Evolutionary conservation across 441 rosid species (phyloP).

Genomic region (Pelargonium myrrhifolium): DNA sequence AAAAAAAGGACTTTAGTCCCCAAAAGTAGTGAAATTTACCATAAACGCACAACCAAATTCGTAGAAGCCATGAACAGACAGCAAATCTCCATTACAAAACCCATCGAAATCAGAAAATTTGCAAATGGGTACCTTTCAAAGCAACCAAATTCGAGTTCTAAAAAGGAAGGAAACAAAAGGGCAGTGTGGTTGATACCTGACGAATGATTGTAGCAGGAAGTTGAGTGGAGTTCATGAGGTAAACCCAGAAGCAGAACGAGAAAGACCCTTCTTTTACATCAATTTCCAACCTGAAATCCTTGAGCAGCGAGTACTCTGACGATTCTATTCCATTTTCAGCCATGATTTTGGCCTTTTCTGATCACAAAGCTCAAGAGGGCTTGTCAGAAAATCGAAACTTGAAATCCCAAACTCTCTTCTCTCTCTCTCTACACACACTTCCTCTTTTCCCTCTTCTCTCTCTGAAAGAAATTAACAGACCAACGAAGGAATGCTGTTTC

Average conservation of each 20-base stretch:
- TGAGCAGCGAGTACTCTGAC: slow-evolving; percentile 40
- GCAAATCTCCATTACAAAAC: background rate
- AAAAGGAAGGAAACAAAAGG: background rate
- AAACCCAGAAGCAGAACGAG: slow-evolving; percentile 63
- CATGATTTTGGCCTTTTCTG: slow-evolving; percentile 26
- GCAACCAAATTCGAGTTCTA: background rate
- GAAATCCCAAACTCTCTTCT: background rate
- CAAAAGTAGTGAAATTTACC: background rate
- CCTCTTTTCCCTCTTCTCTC: slow-evolving; percentile 3
- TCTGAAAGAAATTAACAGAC: background rate
- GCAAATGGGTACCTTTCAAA: background rate
- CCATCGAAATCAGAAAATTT: background rate
- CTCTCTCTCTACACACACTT: background rate
- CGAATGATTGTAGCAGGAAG: slow-evolving; percentile 49
- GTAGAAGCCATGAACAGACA: background rate
- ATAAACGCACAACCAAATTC: background rate
- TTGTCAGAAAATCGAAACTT: background rate
- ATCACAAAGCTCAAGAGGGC: slow-evolving; percentile 6
- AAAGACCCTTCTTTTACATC: slow-evolving; percentile 38
- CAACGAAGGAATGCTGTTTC: background rate
- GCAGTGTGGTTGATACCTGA: slow-evolving; percentile 34
- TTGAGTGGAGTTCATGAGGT: slow-evolving; percentile 41
- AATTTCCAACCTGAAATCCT: slow-evolving; percentile 49
- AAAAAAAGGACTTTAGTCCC: background rate
- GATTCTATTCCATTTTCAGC: slow-evolving; percentile 29